Base-by-base conservation (phyloP, 148 eudicot species). In the Polygonum maritimum region DNA sequence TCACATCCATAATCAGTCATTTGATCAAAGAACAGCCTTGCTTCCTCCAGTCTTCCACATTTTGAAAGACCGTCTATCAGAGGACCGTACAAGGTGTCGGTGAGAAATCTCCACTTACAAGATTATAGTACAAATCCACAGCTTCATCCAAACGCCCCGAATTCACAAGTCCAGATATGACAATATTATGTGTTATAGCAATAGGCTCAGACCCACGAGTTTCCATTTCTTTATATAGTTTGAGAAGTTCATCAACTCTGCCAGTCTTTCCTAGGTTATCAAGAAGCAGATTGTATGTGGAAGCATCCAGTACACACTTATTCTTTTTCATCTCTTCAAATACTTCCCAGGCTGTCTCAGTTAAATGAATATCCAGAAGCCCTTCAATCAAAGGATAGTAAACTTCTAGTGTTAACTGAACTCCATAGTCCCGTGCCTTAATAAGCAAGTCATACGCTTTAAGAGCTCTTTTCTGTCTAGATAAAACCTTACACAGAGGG, bases 31-130 rank as follows among this genome's bases (percentile, higher is more conserved):
- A 95, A 88, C 19, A 71, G 62, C 76, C 81, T 90, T 36, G 98
- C 97, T 84, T 90, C 91, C 41, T 92, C 94, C 75, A 95, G 75
- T 77, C 89, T 87, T 79, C 89, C 88, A 49, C 85, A 75, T 85
- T 92, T 95, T 52, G 87, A 74, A 75, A 95, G 92, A 63, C 97
- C 97, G 76, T 95, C 97, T 70, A 95, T 83, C 65, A 95, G 82
- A 73, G 98, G 98, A 39, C 98, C 98, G 98, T 92, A 80, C 90
- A 85, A 72, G 96, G 92, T 38, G 98, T 95, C 55, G 98, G 98
- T 71, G 80, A 79, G 79, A 95, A 95, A 76, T 84, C 98, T 48
- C 87, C 84, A 77, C 96, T 90, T 14, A 95, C 75, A 75, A 95
- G 94, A 78, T 86, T 87, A 74, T 89, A 95, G 78, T 90, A 95